Evolutionary conservation across 208 protist genomes (phyloP), one percentile per base, ranked within the genome.

Genomic region (Crithidia mellificae): DNA sequence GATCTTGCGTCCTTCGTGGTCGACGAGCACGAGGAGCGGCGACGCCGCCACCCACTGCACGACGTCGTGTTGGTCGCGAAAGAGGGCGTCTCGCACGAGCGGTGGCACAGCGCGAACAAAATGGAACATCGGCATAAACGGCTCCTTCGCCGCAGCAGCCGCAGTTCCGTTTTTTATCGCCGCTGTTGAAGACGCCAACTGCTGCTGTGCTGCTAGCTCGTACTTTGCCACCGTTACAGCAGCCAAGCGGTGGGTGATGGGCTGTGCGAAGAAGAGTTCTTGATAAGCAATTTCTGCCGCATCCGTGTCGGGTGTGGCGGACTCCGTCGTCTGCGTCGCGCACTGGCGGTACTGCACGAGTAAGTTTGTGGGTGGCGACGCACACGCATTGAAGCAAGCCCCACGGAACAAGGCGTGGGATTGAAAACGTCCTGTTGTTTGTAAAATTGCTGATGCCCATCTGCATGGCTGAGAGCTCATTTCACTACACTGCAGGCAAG

Each of bases 91-190:
- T 7, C 81, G 68, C 20, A 75, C 80, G 25, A 77, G 53, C n/a
- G 69, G 47, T 19, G 87, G 80, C 25, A 88, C 58, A 20, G 66
- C 27, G n/a, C 78, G 58, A 22, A 90, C 63, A 84, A 92, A 92
- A 9, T 36, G 55, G n/a, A 77, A 77, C 41, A 92, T 51, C 17
- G 73, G 59, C 59, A 90, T 77, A 56, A 41, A 68, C 44, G 4
- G 8, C 41, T n/a, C n/a, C 9, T 4, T 7, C 39, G 17, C 32
- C n/a, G n/a, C n/a, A n/a, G n/a, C n/a, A n/a, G n/a, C n/a, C n/a
- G n/a, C n/a, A n/a, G n/a, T n/a, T n/a, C n/a, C n/a, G n/a, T n/a
- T n/a, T n/a, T n/a, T n/a, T n/a, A n/a, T 25, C 27, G 63, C 63
- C 0, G 25, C 27, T 34, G 30, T 44, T n/a, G 24, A n/a, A n/a